Evolutionary conservation across 352 stramenopile species (phyloP).

Genomic region (Aphanomyces invadans): DNA sequence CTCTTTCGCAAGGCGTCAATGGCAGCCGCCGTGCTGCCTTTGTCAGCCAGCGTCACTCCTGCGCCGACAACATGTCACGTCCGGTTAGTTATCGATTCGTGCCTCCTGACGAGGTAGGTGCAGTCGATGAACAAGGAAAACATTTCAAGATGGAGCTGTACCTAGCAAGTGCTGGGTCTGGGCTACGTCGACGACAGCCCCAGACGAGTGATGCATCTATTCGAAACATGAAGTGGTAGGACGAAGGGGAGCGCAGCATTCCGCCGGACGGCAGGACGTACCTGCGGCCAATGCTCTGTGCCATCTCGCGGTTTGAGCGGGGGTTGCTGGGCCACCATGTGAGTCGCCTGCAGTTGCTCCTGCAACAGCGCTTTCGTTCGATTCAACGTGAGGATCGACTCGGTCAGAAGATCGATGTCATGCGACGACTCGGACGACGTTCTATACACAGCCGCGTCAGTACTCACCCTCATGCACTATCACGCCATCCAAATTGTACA

Average conservation of each 20-base stretch:
- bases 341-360: background rate
- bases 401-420: background rate
- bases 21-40: conserved; percentile 47
- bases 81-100: too few species aligned
- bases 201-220: conserved; percentile 39
- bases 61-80: too few species aligned
- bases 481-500: background rate
- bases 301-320: background rate
- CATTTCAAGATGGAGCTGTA: background rate
- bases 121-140: background rate
- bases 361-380: conserved; percentile 7
- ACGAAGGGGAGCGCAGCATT: too few species aligned
- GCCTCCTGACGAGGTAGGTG: too few species aligned
- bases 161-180: conserved; percentile 60
- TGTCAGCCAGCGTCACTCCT: conserved; percentile 58
- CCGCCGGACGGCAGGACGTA: conserved; percentile 26
- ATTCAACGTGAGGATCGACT: conserved; percentile 7
- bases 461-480: too few species aligned
- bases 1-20: conserved; percentile 67
- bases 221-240: conserved; percentile 33
- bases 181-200: conserved; percentile 38
- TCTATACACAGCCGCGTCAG: too few species aligned
- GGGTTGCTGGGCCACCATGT: background rate
- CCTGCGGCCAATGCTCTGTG: conserved; percentile 14
- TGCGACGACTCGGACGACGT: conserved; percentile 10